These are phyloP conservation scores for Jimgerdemannia flammicorona DNA, from an alignment of 192 early-diverging fungal genomes.

Conservation along the genomic window DNA sequence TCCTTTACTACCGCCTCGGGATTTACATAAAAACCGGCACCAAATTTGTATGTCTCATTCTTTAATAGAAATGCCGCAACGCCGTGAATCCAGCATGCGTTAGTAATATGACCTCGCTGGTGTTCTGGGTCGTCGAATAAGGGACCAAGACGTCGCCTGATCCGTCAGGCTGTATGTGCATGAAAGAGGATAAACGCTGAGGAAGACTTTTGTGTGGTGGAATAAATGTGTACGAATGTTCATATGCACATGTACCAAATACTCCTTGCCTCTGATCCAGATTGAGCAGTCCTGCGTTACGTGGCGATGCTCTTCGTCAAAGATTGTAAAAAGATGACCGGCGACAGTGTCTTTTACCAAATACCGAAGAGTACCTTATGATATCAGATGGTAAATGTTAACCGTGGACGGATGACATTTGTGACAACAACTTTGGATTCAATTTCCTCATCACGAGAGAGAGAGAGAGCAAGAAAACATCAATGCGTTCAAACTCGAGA, in stretches of 20 bases:
- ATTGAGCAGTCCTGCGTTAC: slow-evolving; percentile 18
- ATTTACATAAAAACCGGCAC: slow-evolving; percentile 32
- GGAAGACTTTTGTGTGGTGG: no score
- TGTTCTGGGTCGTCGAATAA: slow-evolving; percentile 6
- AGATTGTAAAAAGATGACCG: slow-evolving; percentile 38
- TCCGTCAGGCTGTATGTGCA: slow-evolving; percentile 27
- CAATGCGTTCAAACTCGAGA: no score
- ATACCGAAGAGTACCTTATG: slow-evolving; percentile 38
- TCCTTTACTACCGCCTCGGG: slow-evolving; percentile 31
- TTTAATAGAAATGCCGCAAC: slow-evolving; percentile 14
- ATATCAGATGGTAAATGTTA: no score
- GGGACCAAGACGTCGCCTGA: slow-evolving; percentile 39
- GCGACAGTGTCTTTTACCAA: slow-evolving; percentile 35
- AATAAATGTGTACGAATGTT: no score
- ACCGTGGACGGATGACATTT: no score
- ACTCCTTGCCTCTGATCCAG: slow-evolving; percentile 34
- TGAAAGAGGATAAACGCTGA: not conserved
- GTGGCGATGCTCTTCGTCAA: slow-evolving; percentile 34
- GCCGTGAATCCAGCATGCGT: slow-evolving; percentile 33
- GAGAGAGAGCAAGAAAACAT: no score
- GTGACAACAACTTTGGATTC: no score
- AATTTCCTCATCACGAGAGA: no score
- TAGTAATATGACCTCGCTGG: slow-evolving; percentile 12
- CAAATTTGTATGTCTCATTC: slow-evolving; percentile 32
- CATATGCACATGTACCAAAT: slow-evolving; percentile 26